A percentile compares a stretch with the other conserved stretches of the same genome.
phyloP scores from a whole-genome alignment of 192 early-diverging fungal genomes.

The Backusella macrospora region DNA sequence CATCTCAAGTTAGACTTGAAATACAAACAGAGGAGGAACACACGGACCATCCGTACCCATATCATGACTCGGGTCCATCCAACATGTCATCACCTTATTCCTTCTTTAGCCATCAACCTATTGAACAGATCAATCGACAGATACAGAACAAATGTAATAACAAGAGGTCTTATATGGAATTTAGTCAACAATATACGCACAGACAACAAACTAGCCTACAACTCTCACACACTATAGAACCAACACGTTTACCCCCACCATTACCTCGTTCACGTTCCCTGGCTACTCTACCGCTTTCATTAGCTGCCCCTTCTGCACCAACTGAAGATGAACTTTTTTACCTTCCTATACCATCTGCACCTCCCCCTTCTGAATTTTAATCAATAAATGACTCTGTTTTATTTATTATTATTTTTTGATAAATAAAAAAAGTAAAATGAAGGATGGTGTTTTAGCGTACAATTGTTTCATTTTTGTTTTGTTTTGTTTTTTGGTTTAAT shows the following conservation, averaged over 20 bases:
- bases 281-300: not conserved
- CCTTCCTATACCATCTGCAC: constrained; percentile 12
- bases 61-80: not conserved
- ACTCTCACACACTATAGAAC: not conserved
- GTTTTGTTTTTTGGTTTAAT: no score
- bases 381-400: no score
- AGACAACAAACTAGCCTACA: not conserved
- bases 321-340: not conserved
- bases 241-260: not conserved
- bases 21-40: not conserved
- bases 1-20: not conserved
- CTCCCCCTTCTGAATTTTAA: not conserved
- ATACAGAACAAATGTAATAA: not conserved
- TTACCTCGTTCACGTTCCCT: not conserved
- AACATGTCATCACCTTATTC: not conserved
- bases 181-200: constrained; percentile 2
- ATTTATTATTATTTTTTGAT: no score
- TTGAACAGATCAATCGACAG: constrained; percentile 6
- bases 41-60: not conserved
- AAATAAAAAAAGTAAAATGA: not conserved
- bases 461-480: no score
- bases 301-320: not conserved
- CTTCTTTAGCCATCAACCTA: not conserved
- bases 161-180: not conserved
- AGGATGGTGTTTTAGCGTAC: no score